Base-by-base conservation (phyloP, 2,329 filamentous ascomycete species). In the Colletotrichum sp. region DNA sequence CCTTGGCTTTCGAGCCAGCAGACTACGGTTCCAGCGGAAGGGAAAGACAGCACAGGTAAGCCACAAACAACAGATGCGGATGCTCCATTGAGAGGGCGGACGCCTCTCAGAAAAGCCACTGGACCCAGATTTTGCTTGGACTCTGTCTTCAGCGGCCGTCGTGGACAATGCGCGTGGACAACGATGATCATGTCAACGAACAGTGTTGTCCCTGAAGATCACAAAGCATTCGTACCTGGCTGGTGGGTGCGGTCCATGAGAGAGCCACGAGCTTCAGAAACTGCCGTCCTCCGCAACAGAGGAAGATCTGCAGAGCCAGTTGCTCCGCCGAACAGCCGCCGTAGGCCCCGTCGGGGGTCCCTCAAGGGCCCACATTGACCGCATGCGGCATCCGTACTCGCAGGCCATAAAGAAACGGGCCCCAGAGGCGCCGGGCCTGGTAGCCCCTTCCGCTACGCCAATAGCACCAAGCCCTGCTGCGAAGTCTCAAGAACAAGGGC, bases 61-160 rank as follows among this genome's bases (percentile, higher is more conserved):
- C 58, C 62, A 66, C 68, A 58, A 47, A 63, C 43, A 57, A 57
- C 69, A 66, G 57, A 67, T 58, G 63, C 63, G 62, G 62, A 63
- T 36, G 21, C 27, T 36, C 24, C 68, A 63, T 67, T 38, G 57
- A 55, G 24, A n/a, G 8, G 7, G 12, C n/a, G 29, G 4, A 31
- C 55, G 38, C 66, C 54, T 33, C 55, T 27, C 6, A 21, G 24
- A 38, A 54, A 34, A 43, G 43, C 69, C 68, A 63, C 36, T n/a
- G 21, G 62, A 31, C 55, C 12, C 18, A 38, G 57, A 43, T 16
- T 16, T 18, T 27, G 9, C 31, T 47, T 21, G 8, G 24, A 6
- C 24, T 15, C 62, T 63, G 33, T 9, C 29, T 57, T 31, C 68
- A 34, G 55, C 24, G 27, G 34, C 33, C 16, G 33, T 66, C 29